Conservation (phyloP, 2,329 filamentous ascomycete species). For the Paecilomyces sp. region DNA sequence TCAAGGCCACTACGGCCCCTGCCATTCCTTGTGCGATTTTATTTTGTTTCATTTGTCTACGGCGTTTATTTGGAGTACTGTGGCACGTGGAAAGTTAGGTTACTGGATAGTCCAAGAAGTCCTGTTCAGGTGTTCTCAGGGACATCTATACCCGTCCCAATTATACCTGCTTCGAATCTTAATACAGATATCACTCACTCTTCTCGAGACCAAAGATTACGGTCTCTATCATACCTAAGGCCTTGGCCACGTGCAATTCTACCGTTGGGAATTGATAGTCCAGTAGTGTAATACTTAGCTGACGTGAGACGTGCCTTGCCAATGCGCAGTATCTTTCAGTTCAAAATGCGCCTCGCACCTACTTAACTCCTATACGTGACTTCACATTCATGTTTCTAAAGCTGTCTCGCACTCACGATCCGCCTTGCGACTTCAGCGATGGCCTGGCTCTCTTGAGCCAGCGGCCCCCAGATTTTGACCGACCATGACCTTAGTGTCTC, state of each 20-base stretch:
- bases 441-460: neutral
- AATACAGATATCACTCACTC: constrained; percentile 4
- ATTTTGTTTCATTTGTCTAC: constrained; percentile 18
- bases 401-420: too few species aligned
- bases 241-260: neutral
- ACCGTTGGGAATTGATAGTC: neutral
- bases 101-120: constrained; percentile 20
- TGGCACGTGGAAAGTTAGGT: constrained; percentile 21
- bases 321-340: too few species aligned
- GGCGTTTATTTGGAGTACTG: constrained; percentile 25
- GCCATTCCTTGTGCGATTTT: constrained; percentile 11
- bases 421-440: too few species aligned
- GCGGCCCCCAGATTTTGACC: neutral
- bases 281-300: too few species aligned
- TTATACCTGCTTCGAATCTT: constrained; percentile 3
- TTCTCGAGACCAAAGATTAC: neutral
- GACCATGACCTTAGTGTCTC: neutral
- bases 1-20: constrained; percentile 11
- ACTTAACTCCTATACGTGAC: too few species aligned
- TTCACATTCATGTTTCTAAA: too few species aligned
- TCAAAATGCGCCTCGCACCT: too few species aligned
- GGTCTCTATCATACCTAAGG: neutral
- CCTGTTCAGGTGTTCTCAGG: constrained; percentile 17
- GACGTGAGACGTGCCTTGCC: too few species aligned
- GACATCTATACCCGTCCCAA: constrained; percentile 21